These are phyloP conservation scores for Suillus weaverae DNA, from an alignment of 768 basidiomycete genomes.

Conservation along the genomic window DNA sequence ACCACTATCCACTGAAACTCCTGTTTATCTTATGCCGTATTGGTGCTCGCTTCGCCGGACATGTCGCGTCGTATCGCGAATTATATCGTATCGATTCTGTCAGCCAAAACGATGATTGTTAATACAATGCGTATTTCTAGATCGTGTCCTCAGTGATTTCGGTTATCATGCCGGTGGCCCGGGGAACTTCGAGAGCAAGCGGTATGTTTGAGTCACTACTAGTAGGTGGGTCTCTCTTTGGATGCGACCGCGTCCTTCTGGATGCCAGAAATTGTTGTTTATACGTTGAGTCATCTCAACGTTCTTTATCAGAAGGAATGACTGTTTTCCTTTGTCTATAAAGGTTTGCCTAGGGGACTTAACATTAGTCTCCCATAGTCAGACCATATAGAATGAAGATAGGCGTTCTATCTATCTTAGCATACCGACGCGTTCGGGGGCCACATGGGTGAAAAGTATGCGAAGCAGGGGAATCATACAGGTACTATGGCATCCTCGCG, in stretches of 20 bases:
- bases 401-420: not conserved
- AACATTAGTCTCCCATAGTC: too few species aligned
- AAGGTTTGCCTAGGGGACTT: not conserved
- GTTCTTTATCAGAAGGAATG: not conserved
- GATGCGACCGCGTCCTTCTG: not conserved
- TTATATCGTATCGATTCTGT: not conserved
- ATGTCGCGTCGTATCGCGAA: not conserved
- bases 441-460: not conserved
- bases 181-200: not conserved
- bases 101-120: not conserved
- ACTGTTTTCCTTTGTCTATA: not conserved
- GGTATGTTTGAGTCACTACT: not conserved
- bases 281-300: not conserved
- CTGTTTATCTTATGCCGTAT: not conserved
- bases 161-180: not conserved
- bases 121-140: not conserved
- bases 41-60: not conserved
- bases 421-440: not conserved
- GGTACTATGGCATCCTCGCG: not conserved
- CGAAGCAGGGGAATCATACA: not conserved
- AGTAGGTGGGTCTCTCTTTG: not conserved
- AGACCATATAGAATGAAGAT: not conserved
- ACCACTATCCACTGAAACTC: not conserved
- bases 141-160: not conserved
- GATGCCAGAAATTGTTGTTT: not conserved